Base-by-base conservation (phyloP, 2,329 filamentous ascomycete species). In the Cladosporium velox region DNA sequence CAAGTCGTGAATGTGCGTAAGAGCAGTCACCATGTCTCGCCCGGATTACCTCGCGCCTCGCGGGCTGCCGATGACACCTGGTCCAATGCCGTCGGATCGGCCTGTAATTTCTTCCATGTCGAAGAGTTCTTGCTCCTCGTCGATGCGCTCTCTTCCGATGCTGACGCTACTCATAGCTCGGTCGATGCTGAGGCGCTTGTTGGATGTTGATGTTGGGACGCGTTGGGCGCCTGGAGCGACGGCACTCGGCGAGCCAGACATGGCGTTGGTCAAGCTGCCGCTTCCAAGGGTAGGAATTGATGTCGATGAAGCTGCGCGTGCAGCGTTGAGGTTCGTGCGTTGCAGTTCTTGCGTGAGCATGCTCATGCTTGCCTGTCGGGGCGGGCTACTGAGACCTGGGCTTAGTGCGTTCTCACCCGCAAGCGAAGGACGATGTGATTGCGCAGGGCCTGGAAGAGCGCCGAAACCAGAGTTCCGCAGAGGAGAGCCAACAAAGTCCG, bases 401-500 rank as follows among this genome's bases (percentile, higher is more conserved):
- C 14, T 69, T 38, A 47, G 63, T 55, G 63, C 62, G 62, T 64
- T 34, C 60, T 63, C 61, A 1, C 24, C 18, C 4, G 35, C 51
- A 12, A 64, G 61, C 28, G 62, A n/a, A 26, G 69, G 65, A 58
- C 67, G 67, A 15, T 67, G 69, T 68, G 30, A 69, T 69, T n/a
- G 71, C 68, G 51, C 69, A 65, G 12, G 71, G 62, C 32, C 51
- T 21, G 55, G 80, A 80, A n/a, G 83, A 83, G 67, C 61, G 34
- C 61, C 61, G 81, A 85, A 30, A 79, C 80, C 57, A 77, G 80
- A 55, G 73, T 89, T 88, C 60, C 88, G 86, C 0, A 90, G 82
- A 11, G 88, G 88, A 3, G 88, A 90, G 44, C 88, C 88, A 54
- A 90, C 84, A 72, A 88, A 86, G 54, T 86, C 85, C 64, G 87